Conservation (phyloP, 805 yeast species). For the Candida xiaguanensis region DNA sequence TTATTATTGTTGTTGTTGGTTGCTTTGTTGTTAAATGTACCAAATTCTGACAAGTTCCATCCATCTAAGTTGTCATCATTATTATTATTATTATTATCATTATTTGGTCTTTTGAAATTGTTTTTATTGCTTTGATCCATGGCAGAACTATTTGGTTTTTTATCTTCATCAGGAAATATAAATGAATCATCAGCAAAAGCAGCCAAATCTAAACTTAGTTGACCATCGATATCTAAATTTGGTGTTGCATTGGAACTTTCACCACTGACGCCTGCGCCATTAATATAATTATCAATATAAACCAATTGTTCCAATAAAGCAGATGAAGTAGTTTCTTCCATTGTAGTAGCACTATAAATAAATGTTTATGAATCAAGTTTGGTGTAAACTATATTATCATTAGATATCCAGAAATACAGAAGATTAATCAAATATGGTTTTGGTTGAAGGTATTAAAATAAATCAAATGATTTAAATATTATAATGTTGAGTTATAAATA, state of each 20-base stretch:
- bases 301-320: constrained; percentile 72
- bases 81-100: not conserved
- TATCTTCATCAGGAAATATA: constrained; percentile 79
- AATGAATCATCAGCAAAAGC: constrained; percentile 82
- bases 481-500: too few species aligned
- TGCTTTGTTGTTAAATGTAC: not conserved
- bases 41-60: constrained; percentile 2
- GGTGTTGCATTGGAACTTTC: constrained; percentile 25
- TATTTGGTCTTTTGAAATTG: constrained; percentile 3
- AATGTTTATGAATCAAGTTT: not conserved
- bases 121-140: constrained; percentile 9
- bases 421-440: too few species aligned
- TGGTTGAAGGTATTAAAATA: too few species aligned
- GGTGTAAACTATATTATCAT: not conserved
- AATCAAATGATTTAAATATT: too few species aligned
- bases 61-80: not conserved
- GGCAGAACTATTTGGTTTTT: constrained; percentile 19
- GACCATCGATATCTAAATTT: constrained; percentile 38
- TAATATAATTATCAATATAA: constrained; percentile 73
- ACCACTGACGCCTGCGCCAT: constrained; percentile 36
- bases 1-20: not conserved
- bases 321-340: constrained; percentile 22
- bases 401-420: not conserved
- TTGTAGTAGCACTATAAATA: too few species aligned
- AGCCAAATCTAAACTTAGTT: constrained; percentile 54